Evolutionary conservation across 73 alveolate genomes (phyloP).

Genomic region (Uronychia binucleata): DNA sequence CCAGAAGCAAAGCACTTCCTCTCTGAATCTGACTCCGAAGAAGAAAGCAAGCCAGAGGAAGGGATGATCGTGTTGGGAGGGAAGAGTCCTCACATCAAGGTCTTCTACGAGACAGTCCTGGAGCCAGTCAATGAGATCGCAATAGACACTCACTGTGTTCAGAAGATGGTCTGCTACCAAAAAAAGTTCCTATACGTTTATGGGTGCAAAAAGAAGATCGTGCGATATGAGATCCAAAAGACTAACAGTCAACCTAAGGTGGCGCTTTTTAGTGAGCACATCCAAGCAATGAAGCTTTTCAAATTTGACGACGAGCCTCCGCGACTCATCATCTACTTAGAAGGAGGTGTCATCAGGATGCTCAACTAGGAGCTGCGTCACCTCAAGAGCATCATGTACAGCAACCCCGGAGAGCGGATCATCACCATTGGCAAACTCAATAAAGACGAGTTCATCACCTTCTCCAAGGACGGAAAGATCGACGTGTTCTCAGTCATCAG

Average conservation of each 20-base stretch:
- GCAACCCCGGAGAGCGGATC: constrained; percentile 12
- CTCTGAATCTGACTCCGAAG: not conserved
- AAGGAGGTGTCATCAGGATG: not conserved
- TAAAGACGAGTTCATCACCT: constrained; percentile 33
- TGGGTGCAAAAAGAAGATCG: constrained; percentile 36
- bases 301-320: constrained; percentile 24
- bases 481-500: constrained; percentile 9
- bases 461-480: constrained; percentile 39
- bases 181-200: constrained; percentile 19
- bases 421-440: constrained; percentile 12
- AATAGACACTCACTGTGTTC: constrained; percentile 2
- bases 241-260: constrained; percentile 6
- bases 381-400: constrained; percentile 4
- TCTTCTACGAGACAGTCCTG: constrained; percentile 9
- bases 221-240: constrained; percentile 19
- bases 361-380: constrained; percentile 8
- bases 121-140: constrained; percentile 20
- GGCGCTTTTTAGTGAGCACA: not conserved
- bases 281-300: constrained; percentile 29
- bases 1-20: not conserved
- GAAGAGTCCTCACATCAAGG: constrained; percentile 7
- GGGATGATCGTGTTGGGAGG: constrained; percentile 25
- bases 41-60: constrained; percentile 10
- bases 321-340: constrained; percentile 15
- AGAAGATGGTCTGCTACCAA: constrained; percentile 11